A percentile compares a stretch with the other conserved stretches of the same genome.
phyloP scores from a whole-genome alignment of 2,329 filamentous ascomycete species.

The Clonostachys byssicola region DNA sequence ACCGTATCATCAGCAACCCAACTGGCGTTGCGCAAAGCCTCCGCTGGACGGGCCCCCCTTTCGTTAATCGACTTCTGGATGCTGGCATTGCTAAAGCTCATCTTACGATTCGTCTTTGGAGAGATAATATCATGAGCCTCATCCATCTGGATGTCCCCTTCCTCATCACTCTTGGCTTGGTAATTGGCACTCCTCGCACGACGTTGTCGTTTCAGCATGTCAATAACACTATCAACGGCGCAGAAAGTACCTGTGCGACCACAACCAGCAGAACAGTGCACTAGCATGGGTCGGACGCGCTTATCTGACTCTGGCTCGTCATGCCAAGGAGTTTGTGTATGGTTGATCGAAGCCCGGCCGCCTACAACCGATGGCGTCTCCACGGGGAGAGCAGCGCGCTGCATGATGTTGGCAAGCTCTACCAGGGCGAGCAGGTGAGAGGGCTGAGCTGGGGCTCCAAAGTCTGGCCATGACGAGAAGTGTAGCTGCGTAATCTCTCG shows the following conservation, averaged over 20 bases:
- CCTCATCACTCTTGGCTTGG: conserved; percentile 13
- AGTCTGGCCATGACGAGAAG: conserved; percentile 96
- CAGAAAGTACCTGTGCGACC: conserved; percentile 95
- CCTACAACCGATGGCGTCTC: conserved; percentile 32
- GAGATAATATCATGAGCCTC: conserved; percentile 20
- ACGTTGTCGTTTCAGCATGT: conserved; percentile 90
- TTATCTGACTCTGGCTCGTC: conserved; percentile 56
- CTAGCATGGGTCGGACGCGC: conserved; percentile 67
- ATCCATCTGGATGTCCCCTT: conserved; percentile 44
- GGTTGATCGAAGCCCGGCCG: conserved; percentile 18
- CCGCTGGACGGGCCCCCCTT: background rate
- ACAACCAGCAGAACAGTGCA: conserved; percentile 95
- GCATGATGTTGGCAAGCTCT: conserved; percentile 80
- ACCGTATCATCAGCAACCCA: conserved; percentile 69
- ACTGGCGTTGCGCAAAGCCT: conserved; percentile 35
- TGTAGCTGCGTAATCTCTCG: conserved; percentile 93
- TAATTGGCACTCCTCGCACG: conserved; percentile 21
- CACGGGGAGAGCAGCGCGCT: conserved; percentile 47
- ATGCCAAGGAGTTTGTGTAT: conserved; percentile 36
- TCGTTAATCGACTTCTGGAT: background rate
- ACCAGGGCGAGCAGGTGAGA: conserved; percentile 82
- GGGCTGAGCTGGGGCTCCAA: conserved; percentile 87
- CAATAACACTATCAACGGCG: conserved; percentile 91
- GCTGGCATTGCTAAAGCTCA: conserved; percentile 8
- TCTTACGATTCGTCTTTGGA: conserved; percentile 14